Conservation (phyloP, 106 monocot species). For the Platanthera zijinensis region DNA sequence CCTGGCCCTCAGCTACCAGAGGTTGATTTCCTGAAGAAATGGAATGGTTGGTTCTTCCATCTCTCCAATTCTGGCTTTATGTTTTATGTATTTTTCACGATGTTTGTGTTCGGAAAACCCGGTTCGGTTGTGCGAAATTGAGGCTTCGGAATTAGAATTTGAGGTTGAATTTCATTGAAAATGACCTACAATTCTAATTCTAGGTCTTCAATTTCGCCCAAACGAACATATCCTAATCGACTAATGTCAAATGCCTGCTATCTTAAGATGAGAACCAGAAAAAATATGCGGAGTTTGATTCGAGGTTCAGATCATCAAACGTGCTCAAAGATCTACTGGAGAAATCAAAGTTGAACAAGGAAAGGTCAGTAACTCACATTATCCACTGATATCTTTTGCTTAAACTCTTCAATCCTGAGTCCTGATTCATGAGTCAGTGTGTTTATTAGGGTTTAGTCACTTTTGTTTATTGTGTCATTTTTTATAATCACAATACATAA, state of each 20-base stretch:
- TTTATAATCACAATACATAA: no score
- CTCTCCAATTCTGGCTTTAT: neutral
- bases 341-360: constrained; percentile 34
- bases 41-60: constrained; percentile 22
- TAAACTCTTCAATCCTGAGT: neutral
- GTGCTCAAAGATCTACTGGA: constrained; percentile 41
- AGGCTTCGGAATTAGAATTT: no score
- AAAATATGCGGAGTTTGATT: constrained; percentile 37
- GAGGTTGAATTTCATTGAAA: no score
- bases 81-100: neutral
- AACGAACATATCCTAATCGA: neutral
- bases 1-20: constrained; percentile 35
- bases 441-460: no score
- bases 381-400: neutral
- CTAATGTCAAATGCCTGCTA: neutral
- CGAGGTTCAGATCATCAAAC: constrained; percentile 29
- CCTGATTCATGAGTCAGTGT: no score
- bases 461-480: no score
- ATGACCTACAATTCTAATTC: no score
- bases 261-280: constrained; percentile 33
- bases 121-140: no score
- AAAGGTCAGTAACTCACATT: constrained; percentile 16
- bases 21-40: constrained; percentile 35
- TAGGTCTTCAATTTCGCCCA: no score
- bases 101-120: neutral